A percentile compares a stretch with the other conserved stretches of the same genome.
These are phyloP conservation scores for Sporothrix curviconia DNA, from an alignment of 2,329 filamentous ascomycete species.

Conservation along the genomic window DNA sequence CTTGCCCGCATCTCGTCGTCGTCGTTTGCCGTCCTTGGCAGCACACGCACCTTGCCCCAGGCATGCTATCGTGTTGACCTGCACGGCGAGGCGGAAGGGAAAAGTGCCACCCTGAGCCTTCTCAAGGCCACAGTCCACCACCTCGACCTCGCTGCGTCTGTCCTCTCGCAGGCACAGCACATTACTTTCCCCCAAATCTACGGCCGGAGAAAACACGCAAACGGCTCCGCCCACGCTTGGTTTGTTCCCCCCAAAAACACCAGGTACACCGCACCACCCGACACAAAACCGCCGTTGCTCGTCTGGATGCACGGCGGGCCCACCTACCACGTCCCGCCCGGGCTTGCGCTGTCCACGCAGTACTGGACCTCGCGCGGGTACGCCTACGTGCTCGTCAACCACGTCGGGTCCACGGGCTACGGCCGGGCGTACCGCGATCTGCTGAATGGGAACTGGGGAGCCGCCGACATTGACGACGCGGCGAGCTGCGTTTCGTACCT, in stretches of 20 bases:
- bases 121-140: not conserved
- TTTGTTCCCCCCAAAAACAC: not conserved
- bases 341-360: not conserved
- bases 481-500: not conserved
- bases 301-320: not conserved
- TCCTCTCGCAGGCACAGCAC: not conserved
- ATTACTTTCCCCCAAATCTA: not conserved
- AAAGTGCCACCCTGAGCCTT: not conserved
- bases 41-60: not conserved
- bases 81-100: not conserved
- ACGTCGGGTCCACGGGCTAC: not conserved
- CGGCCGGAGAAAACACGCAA: not conserved
- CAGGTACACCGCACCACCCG: not conserved
- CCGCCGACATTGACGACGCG: not conserved
- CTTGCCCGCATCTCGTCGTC: not conserved
- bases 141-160: not conserved
- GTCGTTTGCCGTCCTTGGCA: not conserved
- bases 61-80: not conserved
- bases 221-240: not conserved
- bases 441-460: not conserved
- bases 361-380: not conserved
- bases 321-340: not conserved
- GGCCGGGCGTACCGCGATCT: not conserved
- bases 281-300: not conserved
- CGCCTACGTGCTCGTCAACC: not conserved